Percentiles rank a stretch among this genome's conserved stretches.
These are phyloP conservation scores for Lithohypha guttulata DNA, from an alignment of 2,329 filamentous ascomycete species.

Conservation along the genomic window DNA sequence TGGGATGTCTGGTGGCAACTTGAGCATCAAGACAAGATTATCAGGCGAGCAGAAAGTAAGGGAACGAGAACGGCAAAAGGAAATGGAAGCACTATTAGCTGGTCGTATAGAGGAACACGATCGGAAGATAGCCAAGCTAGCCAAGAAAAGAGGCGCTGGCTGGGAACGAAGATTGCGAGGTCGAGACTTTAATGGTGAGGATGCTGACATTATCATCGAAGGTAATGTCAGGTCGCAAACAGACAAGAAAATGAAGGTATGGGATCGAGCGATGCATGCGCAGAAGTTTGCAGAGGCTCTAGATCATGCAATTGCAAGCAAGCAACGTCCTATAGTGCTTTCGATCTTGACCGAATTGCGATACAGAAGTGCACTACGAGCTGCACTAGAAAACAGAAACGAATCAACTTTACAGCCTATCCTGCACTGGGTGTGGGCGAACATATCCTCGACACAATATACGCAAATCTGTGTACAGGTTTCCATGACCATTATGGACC, in stretches of 20 bases:
- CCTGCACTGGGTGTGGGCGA: conserved; percentile 67
- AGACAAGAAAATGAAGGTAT: conserved; percentile 54
- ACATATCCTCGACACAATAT: conserved; percentile 74
- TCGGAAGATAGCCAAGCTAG: conserved; percentile 46
- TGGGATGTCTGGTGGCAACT: conserved; percentile 85
- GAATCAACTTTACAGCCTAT: conserved; percentile 73
- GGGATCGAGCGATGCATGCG: conserved; percentile 73
- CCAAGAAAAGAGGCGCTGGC: conserved; percentile 50
- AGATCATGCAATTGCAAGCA: conserved; percentile 59
- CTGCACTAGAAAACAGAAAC: conserved; percentile 69
- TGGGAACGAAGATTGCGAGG: conserved; percentile 54
- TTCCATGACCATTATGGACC: conserved; percentile 68
- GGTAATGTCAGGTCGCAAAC: conserved; percentile 54
- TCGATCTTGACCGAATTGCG: conserved; percentile 74
- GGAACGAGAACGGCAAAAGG: conserved; percentile 66
- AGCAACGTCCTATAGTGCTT: conserved; percentile 48
- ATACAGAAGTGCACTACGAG: conserved; percentile 74
- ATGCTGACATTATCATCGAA: conserved; percentile 79
- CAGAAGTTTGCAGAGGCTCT: conserved; percentile 68
- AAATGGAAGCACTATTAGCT: conserved; percentile 71
- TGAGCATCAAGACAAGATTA: conserved; percentile 81
- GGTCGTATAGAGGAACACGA: conserved; percentile 72
- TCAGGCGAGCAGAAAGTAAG: conserved; percentile 69
- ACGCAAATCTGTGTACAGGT: conserved; percentile 74
- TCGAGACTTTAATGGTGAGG: conserved; percentile 73